phyloP scores from a whole-genome alignment of 805 yeast genomes.

The Kregervanrija pseudodelftensis region DNA sequence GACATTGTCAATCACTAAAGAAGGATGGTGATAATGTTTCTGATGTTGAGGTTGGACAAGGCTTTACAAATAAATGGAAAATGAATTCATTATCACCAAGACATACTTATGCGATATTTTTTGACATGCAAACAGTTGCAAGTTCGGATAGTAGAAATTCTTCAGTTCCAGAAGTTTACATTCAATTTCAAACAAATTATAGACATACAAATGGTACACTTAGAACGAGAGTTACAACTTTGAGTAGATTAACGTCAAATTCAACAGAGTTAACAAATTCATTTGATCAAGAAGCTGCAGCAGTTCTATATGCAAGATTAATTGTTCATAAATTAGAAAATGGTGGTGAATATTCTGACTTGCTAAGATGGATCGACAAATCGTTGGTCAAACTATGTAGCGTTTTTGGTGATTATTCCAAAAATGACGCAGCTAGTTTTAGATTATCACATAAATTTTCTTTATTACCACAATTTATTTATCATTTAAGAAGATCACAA shows the following conservation, averaged over 20 bases:
- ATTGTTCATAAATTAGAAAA: slow-evolving; percentile 87
- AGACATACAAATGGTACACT: slow-evolving; percentile 93
- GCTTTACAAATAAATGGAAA: slow-evolving; percentile 85
- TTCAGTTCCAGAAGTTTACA: slow-evolving; percentile 30
- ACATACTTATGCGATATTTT: slow-evolving; percentile 83
- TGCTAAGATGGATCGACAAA: slow-evolving; percentile 90
- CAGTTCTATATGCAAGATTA: slow-evolving; percentile 85
- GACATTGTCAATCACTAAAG: slow-evolving; percentile 76
- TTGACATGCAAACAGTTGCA: slow-evolving; percentile 62
- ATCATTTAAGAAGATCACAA: slow-evolving; percentile 92
- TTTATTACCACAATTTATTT: slow-evolving; percentile 91
- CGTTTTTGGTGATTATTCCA: slow-evolving; percentile 87
- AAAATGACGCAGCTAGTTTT: slow-evolving; percentile 78
- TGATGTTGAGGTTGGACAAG: slow-evolving; percentile 90
- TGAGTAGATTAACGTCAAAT: slow-evolving; percentile 46
- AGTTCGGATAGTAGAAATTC: slow-evolving; percentile 35
- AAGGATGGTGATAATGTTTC: slow-evolving; percentile 70
- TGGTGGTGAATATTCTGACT: slow-evolving; percentile 67
- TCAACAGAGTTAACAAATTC: slow-evolving; percentile 47
- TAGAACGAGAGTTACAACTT: slow-evolving; percentile 85
- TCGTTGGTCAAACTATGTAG: slow-evolving; percentile 85
- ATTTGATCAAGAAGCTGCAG: slow-evolving; percentile 99
- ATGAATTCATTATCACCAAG: slow-evolving; percentile 80
- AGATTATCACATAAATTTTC: slow-evolving; percentile 77
- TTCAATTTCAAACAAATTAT: slow-evolving; percentile 84